Evolutionary conservation across 768 basidiomycete genomes (phyloP), one percentile per base, ranked within the genome.

Genomic region (Dendrothele bispora): DNA sequence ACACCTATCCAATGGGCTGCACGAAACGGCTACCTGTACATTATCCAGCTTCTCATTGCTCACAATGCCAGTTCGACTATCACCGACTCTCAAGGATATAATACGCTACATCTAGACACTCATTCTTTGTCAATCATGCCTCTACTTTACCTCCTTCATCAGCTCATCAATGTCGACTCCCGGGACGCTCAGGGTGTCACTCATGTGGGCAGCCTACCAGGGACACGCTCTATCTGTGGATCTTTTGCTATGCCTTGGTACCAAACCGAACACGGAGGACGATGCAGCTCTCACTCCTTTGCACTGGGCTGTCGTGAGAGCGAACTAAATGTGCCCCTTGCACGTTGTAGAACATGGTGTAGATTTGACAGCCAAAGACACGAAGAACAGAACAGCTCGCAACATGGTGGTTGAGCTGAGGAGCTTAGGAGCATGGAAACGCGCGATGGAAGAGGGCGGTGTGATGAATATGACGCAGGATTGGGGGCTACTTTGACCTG

Each of bases 121-220:
- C 95, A 98, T 61, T 94, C 91, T 0, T 91, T 88, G 2, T 86
- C 84, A 8, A 90, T 98, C 52, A 97, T 98, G 95, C 89, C 97
- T 0, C 65, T 99, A 28, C 72, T 98, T 29, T 95, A 92, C 60
- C 74, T 97, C 21, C 77, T 98, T 5, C 91, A 95, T 62, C 95
- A 98, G 63, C 94, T 94, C 3, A 80, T 99, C 53, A 86, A 83
- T 35, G 87, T 98, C 49, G 97, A 99, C 62, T 86, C 87, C 39
- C 79, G 84, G 32, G 97, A 99, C 64, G 74, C 84, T 1, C 88
- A 91, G 58, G 97, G 97, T 0, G 95, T 78, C 91, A 0, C 76
- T 98, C 41, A 97, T 98, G 91, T 99, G 97, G 97, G 97, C 97
- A 5, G 91, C 93, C 7, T 99, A 98, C 66, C 97, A 99, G 64